Evolutionary conservation across 2,329 filamentous ascomycete species (phyloP), one percentile per base, ranked within the genome.

Genomic region (Penicillium hordei): DNA sequence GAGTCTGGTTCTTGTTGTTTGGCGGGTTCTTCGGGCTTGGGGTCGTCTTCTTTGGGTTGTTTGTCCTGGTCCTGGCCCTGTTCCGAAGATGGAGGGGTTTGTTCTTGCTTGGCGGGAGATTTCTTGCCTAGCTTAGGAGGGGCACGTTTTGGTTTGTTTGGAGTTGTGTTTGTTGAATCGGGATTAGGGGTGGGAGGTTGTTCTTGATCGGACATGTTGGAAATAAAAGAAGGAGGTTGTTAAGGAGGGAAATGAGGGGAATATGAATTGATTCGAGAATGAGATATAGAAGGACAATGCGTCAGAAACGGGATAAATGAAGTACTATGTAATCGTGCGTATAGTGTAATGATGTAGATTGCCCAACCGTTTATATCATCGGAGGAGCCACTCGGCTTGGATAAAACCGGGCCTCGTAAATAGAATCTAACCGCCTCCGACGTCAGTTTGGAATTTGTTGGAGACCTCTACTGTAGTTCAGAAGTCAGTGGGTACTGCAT

Each of bases 61-160:
- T 43, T 38, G 13, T 61, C 40, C 36, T 65, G 46, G n/a, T 62
- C 61, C 13, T 59, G 52, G 36, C 55, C 63, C 59, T 68, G 57
- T 38, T 68, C 65, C 15, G 67, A 68, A 6, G 64, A 44, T 36
- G 67, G 62, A 36, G 62, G 63, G 52, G 67, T 65, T 53, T 70
- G 63, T 54, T 67, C 65, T 62, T 67, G 65, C 38, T 67, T 66
- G 56, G 60, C 39, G 13, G 65, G 64, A 13, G 62, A 60, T 65
- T 68, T 71, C 61, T 69, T 70, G 61, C 65, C 69, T 39, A 68
- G 65, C 62, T 71, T 72, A 25, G 68, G 70, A 58, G 67, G 70
- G 27, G 63, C 42, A 61, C 64, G 64, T 49, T 65, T 71, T 17
- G 61, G 67, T 62, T 69, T 71, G 55, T 59, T 65, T 42, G 63